Conservation (phyloP, 768 basidiomycete genomes). For the Suillus alpinus region DNA sequence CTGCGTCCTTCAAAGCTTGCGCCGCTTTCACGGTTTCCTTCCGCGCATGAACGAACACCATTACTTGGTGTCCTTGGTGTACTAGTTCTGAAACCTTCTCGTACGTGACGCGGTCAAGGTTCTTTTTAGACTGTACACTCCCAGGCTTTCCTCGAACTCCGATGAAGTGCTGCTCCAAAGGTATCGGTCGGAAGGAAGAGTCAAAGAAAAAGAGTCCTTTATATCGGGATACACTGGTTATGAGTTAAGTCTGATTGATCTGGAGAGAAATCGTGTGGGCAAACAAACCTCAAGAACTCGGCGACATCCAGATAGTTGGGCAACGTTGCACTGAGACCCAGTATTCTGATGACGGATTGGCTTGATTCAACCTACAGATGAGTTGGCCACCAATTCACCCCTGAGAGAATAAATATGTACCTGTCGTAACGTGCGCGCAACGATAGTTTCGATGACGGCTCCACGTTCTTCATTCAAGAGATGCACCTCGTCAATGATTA, state of each 20-base stretch:
- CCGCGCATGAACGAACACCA: constrained; percentile 98
- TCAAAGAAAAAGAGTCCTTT: constrained; percentile 97
- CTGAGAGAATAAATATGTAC: constrained; percentile 33
- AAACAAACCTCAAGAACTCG: constrained; percentile 79
- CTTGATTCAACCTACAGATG: constrained; percentile 81
- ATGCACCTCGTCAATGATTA: constrained; percentile 98
- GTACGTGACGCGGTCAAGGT: constrained; percentile 85
- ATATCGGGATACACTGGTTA: constrained; percentile 72
- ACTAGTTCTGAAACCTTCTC: constrained; percentile 90
- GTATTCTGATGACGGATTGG: constrained; percentile 93
- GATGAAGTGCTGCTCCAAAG: constrained; percentile 95
- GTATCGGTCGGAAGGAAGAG: constrained; percentile 93
- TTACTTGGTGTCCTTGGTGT: constrained; percentile 92
- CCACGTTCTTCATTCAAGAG: constrained; percentile 96
- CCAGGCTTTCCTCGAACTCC: constrained; percentile 89
- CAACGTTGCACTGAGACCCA: constrained; percentile 93
- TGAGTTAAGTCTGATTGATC: constrained; percentile 3
- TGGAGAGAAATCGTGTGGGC: not conserved
- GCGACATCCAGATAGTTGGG: constrained; percentile 98
- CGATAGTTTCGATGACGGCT: constrained; percentile 97
- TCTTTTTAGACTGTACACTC: constrained; percentile 68
- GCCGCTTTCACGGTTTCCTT: constrained; percentile 98
- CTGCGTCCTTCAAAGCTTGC: constrained; percentile 72
- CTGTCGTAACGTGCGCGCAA: constrained; percentile 91
- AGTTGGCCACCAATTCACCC: not conserved